A percentile compares a stretch with the other conserved stretches of the same genome.
Conservation (phyloP, 2,329 filamentous ascomycete species). For the Cyphellophora europaea region DNA sequence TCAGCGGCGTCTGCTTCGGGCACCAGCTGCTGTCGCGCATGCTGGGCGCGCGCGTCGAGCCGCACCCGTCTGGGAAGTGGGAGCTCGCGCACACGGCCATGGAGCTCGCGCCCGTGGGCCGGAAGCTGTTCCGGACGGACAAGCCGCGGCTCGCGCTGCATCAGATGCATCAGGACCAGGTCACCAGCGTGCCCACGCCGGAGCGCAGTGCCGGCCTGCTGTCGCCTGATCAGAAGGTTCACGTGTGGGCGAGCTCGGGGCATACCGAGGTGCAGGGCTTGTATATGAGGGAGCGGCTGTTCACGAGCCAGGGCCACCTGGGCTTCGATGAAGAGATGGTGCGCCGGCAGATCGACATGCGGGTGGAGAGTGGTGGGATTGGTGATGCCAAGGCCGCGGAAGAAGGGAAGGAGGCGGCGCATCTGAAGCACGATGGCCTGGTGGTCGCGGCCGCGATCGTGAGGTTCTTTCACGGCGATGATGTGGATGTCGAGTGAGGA, state of each 20-base stretch:
- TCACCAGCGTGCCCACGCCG: too few relatives aligned
- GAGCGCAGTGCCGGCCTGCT: too few relatives aligned
- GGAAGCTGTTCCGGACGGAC: too few relatives aligned
- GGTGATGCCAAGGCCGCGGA: constrained; percentile 27
- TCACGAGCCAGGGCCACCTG: constrained; percentile 38
- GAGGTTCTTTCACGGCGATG: constrained; percentile 41
- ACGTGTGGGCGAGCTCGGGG: constrained; percentile 39
- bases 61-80: too few relatives aligned
- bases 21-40: too few relatives aligned
- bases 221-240: constrained; percentile 36
- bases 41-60: too few relatives aligned
- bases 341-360: constrained; percentile 33
- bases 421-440: constrained; percentile 30
- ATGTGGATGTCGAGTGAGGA: constrained; percentile 29
- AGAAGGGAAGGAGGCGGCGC: constrained; percentile 28
- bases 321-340: constrained; percentile 39
- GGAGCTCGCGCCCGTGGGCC: too few relatives aligned
- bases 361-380: constrained; percentile 33
- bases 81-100: too few relatives aligned
- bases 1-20: too few relatives aligned
- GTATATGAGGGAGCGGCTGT: constrained; percentile 35
- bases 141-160: too few relatives aligned
- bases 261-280: constrained; percentile 36
- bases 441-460: constrained; percentile 29
- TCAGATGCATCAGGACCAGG: too few relatives aligned